phyloP scores from a whole-genome alignment of 306 rosid genomes.

The Abrus pulchellus region DNA sequence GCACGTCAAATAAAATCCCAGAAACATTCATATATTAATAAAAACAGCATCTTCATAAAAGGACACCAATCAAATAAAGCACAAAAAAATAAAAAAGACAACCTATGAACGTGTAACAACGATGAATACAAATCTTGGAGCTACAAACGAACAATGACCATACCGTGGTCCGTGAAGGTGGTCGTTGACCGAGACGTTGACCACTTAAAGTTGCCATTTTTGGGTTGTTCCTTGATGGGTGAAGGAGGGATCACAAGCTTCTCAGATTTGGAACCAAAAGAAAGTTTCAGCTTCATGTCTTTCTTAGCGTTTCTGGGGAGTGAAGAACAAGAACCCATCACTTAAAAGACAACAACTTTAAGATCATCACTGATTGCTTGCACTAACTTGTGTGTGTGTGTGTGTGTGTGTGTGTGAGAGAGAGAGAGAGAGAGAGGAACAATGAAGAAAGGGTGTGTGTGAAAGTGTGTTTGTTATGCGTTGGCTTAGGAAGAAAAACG shows the following conservation, averaged over 20 bases:
- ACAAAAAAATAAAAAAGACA: background rate
- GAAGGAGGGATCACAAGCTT: constrained; percentile 67
- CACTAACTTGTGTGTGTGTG: constrained; percentile 41
- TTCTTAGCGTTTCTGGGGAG: constrained; percentile 60
- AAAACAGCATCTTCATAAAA: background rate
- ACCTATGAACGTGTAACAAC: background rate
- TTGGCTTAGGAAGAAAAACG: constrained; percentile 24
- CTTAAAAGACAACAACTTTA: constrained; percentile 39
- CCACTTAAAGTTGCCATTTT: constrained; percentile 51
- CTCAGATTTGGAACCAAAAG: constrained; percentile 67
- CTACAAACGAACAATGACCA: constrained; percentile 1
- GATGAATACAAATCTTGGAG: constrained; percentile 17
- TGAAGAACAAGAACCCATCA: constrained; percentile 87
- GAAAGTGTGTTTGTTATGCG: constrained; percentile 9
- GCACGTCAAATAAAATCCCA: constrained; percentile 37
- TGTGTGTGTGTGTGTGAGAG: constrained; percentile 39
- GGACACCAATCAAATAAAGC: constrained; percentile 24
- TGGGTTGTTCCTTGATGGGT: constrained; percentile 61
- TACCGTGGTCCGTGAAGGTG: constrained; percentile 58
- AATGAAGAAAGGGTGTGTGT: constrained; percentile 11
- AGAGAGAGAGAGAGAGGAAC: background rate
- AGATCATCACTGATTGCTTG: constrained; percentile 53
- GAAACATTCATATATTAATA: constrained; percentile 21
- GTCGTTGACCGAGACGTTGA: constrained; percentile 65
- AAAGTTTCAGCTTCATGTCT: constrained; percentile 63